phyloP scores from a whole-genome alignment of 768 basidiomycete genomes.

The Tricholoma terreum region DNA sequence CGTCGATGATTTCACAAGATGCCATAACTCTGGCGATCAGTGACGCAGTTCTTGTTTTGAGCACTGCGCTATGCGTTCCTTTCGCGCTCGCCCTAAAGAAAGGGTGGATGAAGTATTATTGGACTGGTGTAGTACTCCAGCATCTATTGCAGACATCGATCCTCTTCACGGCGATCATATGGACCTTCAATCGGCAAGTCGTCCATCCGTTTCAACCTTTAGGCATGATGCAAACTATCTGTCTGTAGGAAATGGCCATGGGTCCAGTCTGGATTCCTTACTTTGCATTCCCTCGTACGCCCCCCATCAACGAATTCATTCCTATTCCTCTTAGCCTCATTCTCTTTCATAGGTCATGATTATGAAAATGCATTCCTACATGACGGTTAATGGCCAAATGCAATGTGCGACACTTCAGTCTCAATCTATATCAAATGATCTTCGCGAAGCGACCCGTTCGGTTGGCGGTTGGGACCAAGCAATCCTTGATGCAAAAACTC shows the following conservation, averaged over 20 bases:
- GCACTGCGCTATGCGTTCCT: constrained; percentile 76
- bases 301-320: neutral
- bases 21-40: constrained; percentile 78
- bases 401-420: constrained; percentile 50
- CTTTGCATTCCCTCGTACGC: constrained; percentile 76
- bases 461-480: constrained; percentile 72
- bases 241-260: constrained; percentile 85
- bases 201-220: constrained; percentile 9
- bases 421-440: constrained; percentile 36
- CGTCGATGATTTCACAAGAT: constrained; percentile 84
- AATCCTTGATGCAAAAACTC: constrained; percentile 44
- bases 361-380: constrained; percentile 97
- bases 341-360: constrained; percentile 58
- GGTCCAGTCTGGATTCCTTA: constrained; percentile 93
- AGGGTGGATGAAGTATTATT: constrained; percentile 81
- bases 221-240: neutral
- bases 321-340: neutral
- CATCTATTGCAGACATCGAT: constrained; percentile 75
- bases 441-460: constrained; percentile 45
- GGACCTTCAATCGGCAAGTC: constrained; percentile 83
- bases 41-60: constrained; percentile 76
- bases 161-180: constrained; percentile 71
- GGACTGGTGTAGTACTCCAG: constrained; percentile 73
- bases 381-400: constrained; percentile 83
- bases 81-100: constrained; percentile 75